These are phyloP conservation scores for Claviceps monticola DNA, from an alignment of 2,329 filamentous ascomycete species.

Conservation along the genomic window DNA sequence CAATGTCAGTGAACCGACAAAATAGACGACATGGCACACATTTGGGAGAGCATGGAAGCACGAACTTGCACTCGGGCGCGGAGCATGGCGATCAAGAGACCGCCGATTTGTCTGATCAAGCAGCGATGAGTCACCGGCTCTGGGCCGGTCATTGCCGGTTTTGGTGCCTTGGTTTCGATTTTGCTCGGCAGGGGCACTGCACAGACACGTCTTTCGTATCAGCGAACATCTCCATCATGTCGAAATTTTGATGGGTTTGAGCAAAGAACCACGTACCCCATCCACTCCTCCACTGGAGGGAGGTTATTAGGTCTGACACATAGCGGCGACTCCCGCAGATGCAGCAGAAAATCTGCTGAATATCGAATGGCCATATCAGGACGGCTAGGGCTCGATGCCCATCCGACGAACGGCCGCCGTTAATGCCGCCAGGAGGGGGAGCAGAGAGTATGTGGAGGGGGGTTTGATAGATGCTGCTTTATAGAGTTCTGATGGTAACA, in stretches of 20 bases:
- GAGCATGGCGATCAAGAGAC: slow-evolving; percentile 38
- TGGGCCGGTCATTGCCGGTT: slow-evolving; percentile 27
- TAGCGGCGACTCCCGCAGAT: slow-evolving; percentile 68
- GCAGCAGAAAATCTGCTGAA: slow-evolving; percentile 59
- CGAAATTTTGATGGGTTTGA: not conserved
- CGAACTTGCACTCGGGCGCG: slow-evolving; percentile 44
- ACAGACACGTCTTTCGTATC: not conserved
- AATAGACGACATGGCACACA: not conserved
- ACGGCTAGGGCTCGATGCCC: slow-evolving; percentile 21
- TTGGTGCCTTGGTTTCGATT: slow-evolving; percentile 30
- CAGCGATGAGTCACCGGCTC: slow-evolving; percentile 29
- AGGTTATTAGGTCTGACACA: slow-evolving; percentile 67
- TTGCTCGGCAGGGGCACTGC: slow-evolving; percentile 31
- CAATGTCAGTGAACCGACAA: not conserved
- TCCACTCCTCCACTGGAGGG: slow-evolving; percentile 85
- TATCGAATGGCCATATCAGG: slow-evolving; percentile 50
- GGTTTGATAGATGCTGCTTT: not conserved
- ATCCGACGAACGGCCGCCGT: slow-evolving; percentile 17
- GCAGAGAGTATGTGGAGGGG: not conserved
- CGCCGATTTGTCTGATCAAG: slow-evolving; percentile 38
- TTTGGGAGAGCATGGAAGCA: slow-evolving; percentile 6
- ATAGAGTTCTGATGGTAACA: not conserved
- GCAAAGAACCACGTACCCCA: slow-evolving; percentile 52
- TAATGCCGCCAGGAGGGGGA: slow-evolving; percentile 6
- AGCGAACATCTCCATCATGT: not conserved